Percentiles rank a stretch among this genome's conserved stretches.
Conservation (phyloP, 805 yeast genomes). For the Suhomyces sp. region DNA sequence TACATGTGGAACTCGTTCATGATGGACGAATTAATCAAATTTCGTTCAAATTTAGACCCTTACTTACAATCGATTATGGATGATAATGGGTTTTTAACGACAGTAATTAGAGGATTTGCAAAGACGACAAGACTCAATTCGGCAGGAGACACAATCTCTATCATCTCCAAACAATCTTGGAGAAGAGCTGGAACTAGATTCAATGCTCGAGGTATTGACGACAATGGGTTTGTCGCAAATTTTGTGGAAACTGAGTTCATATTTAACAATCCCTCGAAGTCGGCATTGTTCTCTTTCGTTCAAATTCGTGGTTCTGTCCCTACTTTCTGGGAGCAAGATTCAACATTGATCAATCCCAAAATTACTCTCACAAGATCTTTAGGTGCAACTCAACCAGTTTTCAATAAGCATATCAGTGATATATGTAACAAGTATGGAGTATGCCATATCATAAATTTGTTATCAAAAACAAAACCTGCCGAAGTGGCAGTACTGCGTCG, state of each 20-base stretch:
- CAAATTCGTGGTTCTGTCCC: conserved; percentile 97
- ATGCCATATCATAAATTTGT: conserved; percentile 82
- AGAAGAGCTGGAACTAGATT: conserved; percentile 95
- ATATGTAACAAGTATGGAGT: conserved; percentile 77
- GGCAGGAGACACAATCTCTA: conserved; percentile 54
- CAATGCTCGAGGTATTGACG: conserved; percentile 92
- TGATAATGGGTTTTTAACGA: conserved; percentile 76
- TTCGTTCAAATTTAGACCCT: conserved; percentile 65
- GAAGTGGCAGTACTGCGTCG: conserved; percentile 71
- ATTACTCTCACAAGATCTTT: conserved; percentile 82
- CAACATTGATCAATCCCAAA: conserved; percentile 86
- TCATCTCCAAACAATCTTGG: conserved; percentile 95
- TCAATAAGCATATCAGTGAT: conserved; percentile 73
- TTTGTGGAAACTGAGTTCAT: conserved; percentile 71
- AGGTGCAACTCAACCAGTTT: conserved; percentile 91
- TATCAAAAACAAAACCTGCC: conserved; percentile 69
- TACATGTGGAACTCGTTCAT: conserved; percentile 97
- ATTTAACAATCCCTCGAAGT: conserved; percentile 44
- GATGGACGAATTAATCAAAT: conserved; percentile 76
- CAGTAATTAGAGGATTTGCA: conserved; percentile 94
- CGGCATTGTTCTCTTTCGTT: conserved; percentile 66
- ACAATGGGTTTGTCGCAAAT: conserved; percentile 55
- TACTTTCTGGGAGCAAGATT: conserved; percentile 96
- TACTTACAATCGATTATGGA: conserved; percentile 62
- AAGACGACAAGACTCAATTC: conserved; percentile 55